Conservation (phyloP, 1,284 basidiomycete species). For the Cryptococcus sp. region DNA sequence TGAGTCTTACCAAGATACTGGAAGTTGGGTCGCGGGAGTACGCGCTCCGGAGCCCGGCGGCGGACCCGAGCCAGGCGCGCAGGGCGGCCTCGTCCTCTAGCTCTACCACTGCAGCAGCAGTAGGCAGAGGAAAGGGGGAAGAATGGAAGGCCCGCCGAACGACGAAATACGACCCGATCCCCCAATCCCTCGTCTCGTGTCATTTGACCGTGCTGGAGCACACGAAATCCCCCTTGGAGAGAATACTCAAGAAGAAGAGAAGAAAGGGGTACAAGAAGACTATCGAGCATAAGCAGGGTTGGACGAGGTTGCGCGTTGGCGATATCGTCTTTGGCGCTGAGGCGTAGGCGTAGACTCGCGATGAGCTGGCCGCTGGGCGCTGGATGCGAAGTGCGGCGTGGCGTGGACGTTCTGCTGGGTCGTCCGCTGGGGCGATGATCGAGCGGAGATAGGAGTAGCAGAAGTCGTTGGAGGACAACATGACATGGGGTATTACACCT, state of each 20-base stretch:
- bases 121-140: conserved; percentile 12
- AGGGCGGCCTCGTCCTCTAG: no score
- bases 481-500: no score
- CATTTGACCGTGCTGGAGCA: conserved; percentile 92
- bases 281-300: conserved; percentile 86
- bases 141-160: conserved; percentile 11
- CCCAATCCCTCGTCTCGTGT: conserved; percentile 63
- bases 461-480: no score
- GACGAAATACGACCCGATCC: conserved; percentile 28
- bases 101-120: no score
- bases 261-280: conserved; percentile 91
- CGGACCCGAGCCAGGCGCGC: conserved; percentile 57
- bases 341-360: not conserved
- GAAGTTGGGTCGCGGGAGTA: conserved; percentile 94
- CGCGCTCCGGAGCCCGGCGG: conserved; percentile 63
- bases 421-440: no score
- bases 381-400: no score
- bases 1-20: conserved; percentile 81
- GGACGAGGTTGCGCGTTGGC: conserved; percentile 85
- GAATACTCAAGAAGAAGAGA: conserved; percentile 91
- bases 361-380: not conserved
- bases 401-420: no score
- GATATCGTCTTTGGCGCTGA: conserved; percentile 56
- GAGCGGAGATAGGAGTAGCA: no score
- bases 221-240: conserved; percentile 89